A percentile compares a stretch with the other conserved stretches of the same genome.
These are phyloP conservation scores for Aspergillus nidulans DNA, from an alignment of 495 filamentous ascomycete species.

Conservation along the genomic window DNA sequence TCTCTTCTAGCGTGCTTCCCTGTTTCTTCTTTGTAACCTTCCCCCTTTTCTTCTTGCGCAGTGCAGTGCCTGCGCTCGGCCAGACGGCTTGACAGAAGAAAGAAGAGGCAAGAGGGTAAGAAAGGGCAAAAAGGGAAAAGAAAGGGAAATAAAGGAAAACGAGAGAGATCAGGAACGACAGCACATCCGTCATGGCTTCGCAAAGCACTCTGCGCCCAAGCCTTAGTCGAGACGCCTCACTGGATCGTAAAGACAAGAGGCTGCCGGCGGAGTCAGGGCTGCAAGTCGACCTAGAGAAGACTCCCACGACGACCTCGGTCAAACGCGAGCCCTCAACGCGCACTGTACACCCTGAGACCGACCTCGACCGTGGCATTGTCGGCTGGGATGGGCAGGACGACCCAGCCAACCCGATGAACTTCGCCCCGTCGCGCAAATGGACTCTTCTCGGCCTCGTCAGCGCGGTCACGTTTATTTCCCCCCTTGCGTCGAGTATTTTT, in stretches of 20 bases:
- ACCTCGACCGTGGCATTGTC: conserved; percentile 24
- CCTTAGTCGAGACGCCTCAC: too few relatives aligned
- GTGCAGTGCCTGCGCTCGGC: background rate
- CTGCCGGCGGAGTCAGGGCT: background rate
- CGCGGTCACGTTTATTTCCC: conserved; percentile 44
- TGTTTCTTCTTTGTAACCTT: too few relatives aligned
- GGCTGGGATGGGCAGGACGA: conserved; percentile 57
- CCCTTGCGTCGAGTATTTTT: conserved; percentile 65
- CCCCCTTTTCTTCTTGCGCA: too few relatives aligned
- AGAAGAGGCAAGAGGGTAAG: too few relatives aligned
- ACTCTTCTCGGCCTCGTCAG: conserved; percentile 29
- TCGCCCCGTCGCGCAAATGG: conserved; percentile 41
- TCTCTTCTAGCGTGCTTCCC: background rate
- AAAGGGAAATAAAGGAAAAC: too few relatives aligned
- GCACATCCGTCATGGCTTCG: background rate
- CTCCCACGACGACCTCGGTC: background rate
- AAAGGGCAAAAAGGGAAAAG: too few relatives aligned
- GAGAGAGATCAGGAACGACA: too few relatives aligned
- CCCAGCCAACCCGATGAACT: conserved; percentile 67
- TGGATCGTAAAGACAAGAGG: background rate
- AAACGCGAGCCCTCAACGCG: background rate
- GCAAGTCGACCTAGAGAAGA: background rate
- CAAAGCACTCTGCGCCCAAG: background rate
- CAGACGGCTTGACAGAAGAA: too few relatives aligned
- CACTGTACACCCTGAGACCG: conserved; percentile 21